Conservation (phyloP, 2,329 filamentous ascomycete genomes). For the Colletotrichum tamarilloi region DNA sequence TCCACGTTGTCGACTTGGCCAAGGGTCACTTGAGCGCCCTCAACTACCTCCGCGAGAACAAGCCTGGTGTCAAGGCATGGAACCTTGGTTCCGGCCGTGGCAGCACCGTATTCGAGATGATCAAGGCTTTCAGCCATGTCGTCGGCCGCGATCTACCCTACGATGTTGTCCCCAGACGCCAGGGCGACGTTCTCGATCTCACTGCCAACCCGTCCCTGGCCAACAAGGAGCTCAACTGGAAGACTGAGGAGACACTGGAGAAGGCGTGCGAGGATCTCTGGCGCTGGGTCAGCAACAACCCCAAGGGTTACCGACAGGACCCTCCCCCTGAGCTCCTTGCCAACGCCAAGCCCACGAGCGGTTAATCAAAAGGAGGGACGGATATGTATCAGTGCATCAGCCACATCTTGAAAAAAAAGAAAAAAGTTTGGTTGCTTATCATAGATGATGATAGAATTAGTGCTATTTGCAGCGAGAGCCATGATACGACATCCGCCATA, state of each 20-base stretch:
- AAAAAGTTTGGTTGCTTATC: background rate
- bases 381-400: background rate
- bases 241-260: constrained; percentile 89
- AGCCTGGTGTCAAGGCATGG: constrained; percentile 94
- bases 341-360: constrained; percentile 57
- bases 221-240: constrained; percentile 91
- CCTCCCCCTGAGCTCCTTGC: constrained; percentile 87
- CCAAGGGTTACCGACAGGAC: constrained; percentile 90
- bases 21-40: constrained; percentile 88
- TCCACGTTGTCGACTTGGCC: constrained; percentile 92
- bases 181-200: constrained; percentile 92
- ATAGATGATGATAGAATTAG: constrained; percentile 27
- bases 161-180: constrained; percentile 83
- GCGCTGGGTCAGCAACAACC: constrained; percentile 98
- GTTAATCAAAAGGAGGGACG: background rate
- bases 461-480: constrained; percentile 27
- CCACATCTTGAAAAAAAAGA: background rate
- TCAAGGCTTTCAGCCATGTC: constrained; percentile 90
- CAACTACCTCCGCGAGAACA: constrained; percentile 85
- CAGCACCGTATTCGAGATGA: constrained; percentile 96
- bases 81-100: constrained; percentile 95
- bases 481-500: constrained; percentile 24
- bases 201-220: constrained; percentile 91
- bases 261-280: constrained; percentile 94
- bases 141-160: constrained; percentile 90